phyloP scores from a whole-genome alignment of 2,329 filamentous ascomycete genomes.

The Fusarium miscanthi region DNA sequence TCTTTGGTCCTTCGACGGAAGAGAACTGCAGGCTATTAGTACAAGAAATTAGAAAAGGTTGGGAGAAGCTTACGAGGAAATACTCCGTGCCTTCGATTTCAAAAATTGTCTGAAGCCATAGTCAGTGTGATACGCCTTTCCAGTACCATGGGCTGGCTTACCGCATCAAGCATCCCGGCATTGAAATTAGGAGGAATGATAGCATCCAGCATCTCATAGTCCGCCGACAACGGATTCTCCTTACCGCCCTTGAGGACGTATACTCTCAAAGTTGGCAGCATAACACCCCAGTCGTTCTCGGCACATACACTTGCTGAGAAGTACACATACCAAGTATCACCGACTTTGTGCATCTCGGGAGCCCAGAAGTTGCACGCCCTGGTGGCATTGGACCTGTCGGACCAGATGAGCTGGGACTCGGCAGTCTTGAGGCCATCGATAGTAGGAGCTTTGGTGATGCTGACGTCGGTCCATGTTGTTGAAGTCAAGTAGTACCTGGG shows the following conservation, averaged over 20 bases:
- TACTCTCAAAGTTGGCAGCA: background rate
- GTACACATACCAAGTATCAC: background rate
- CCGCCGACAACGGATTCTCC: background rate
- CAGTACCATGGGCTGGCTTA: background rate
- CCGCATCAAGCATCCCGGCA: background rate
- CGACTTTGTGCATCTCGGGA: background rate
- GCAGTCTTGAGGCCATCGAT: constrained; percentile 2
- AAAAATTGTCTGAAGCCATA: background rate
- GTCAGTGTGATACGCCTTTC: background rate
- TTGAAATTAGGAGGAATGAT: background rate
- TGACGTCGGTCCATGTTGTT: background rate
- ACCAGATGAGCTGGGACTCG: background rate
- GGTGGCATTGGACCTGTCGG: background rate
- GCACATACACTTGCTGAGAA: constrained; percentile 1
- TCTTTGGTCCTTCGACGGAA: background rate
- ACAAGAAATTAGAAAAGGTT: rapidly evolving
- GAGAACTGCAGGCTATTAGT: background rate
- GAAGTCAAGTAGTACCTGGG: background rate
- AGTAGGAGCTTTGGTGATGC: background rate
- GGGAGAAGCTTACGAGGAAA: background rate
- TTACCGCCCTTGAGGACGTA: background rate
- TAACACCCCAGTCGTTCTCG: background rate
- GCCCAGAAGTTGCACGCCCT: constrained; percentile 3
- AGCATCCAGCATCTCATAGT: background rate
- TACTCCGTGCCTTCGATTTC: background rate